Percentiles rank a stretch among this genome's conserved stretches.
Conservation (phyloP, 257 asterid species). For the Jasminum sambac region DNA sequence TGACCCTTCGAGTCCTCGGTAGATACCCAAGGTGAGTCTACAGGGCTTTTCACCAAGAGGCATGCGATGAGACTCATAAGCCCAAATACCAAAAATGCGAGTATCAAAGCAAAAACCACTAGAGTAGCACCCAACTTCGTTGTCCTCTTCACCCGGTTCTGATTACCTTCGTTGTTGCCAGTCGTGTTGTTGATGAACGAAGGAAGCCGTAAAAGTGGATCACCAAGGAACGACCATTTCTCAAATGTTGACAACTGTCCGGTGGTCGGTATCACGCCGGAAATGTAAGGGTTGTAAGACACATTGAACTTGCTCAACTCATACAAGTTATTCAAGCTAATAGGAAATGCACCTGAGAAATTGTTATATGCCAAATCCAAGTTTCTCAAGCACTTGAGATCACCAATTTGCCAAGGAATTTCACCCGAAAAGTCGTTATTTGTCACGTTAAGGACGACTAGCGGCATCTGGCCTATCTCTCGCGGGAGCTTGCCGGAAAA, state of each 20-base stretch:
- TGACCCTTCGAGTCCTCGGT: conserved; percentile 45
- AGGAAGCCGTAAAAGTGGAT: conserved; percentile 67
- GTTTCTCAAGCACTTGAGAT: conserved; percentile 64
- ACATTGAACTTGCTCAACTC: conserved; percentile 76
- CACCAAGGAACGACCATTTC: conserved; percentile 71
- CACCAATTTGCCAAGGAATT: conserved; percentile 65
- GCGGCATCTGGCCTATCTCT: conserved; percentile 46
- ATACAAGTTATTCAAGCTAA: conserved; percentile 50
- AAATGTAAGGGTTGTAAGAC: conserved; percentile 69
- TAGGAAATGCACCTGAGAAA: conserved; percentile 75
- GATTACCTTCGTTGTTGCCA: conserved; percentile 6
- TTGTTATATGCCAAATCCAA: conserved; percentile 77
- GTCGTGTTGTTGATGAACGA: conserved; percentile 52
- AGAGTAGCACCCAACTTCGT: conserved; percentile 39
- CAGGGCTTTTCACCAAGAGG: conserved; percentile 53
- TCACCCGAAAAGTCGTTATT: conserved; percentile 57
- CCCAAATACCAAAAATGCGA: conserved; percentile 64
- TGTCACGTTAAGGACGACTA: conserved; percentile 63
- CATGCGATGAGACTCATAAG: conserved; percentile 54
- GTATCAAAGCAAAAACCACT: conserved; percentile 46
- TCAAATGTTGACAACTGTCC: conserved; percentile 82
- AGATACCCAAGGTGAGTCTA: conserved; percentile 39
- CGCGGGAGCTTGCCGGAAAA: conserved; percentile 61
- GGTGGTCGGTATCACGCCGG: conserved; percentile 60
- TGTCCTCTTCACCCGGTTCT: conserved; percentile 7